Conservation (phyloP, 495 filamentous ascomycete species). For the Neurospora sp. region DNA sequence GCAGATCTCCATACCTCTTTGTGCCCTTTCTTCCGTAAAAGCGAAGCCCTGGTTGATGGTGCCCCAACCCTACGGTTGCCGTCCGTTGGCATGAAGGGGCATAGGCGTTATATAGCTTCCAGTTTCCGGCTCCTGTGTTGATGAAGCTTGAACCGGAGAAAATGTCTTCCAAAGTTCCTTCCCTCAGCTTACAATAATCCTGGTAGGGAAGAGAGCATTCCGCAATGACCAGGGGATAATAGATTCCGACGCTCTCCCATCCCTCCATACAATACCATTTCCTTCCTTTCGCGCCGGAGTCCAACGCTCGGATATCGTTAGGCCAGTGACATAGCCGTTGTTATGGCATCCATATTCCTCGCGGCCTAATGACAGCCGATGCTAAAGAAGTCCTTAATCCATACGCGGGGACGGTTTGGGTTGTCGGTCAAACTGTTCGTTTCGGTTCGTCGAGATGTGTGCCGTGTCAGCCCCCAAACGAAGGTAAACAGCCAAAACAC, state of each 20-base stretch:
- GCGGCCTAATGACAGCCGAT: neutral
- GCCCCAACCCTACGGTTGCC: neutral
- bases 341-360: neutral
- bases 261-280: neutral
- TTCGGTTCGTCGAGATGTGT: neutral
- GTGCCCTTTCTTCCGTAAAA: neutral
- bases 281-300: neutral
- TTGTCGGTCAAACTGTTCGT: neutral
- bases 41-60: neutral
- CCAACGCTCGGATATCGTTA: neutral
- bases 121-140: neutral
- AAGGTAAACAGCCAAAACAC: constrained; percentile 35
- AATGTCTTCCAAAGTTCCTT: neutral
- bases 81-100: neutral
- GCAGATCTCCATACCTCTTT: neutral
- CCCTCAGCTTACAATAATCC: neutral
- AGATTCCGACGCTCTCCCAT: neutral
- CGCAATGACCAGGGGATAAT: neutral
- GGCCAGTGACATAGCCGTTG: neutral
- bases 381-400: neutral
- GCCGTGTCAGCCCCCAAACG: constrained; percentile 26
- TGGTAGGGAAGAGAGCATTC: neutral
- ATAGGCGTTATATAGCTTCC: neutral
- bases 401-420: neutral
- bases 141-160: neutral